phyloP scores from a whole-genome alignment of 345 rosid genomes.

The Melaleuca alternifolia region DNA sequence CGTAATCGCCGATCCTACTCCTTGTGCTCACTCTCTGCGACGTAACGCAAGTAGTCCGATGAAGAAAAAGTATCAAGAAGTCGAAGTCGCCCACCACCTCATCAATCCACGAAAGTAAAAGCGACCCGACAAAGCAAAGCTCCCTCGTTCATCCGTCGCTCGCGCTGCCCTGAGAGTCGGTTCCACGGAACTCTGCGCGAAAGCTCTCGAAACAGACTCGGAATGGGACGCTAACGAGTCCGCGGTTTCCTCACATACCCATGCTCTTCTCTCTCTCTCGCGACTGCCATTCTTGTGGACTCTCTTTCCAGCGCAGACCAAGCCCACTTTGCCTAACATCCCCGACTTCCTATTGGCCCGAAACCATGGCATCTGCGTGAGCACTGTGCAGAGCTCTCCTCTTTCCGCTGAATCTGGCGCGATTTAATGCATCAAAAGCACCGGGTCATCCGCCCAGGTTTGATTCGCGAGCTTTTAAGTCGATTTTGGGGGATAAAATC shows the following conservation, averaged over 20 bases:
- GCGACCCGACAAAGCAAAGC: not conserved
- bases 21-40: not conserved
- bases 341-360: not conserved
- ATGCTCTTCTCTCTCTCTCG: not conserved
- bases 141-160: not conserved
- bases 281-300: not conserved
- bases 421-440: not conserved
- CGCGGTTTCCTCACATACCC: not conserved
- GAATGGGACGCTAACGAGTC: not conserved
- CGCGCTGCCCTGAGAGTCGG: not conserved
- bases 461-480: not conserved
- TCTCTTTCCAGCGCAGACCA: not conserved
- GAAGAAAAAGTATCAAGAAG: not conserved
- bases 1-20: not conserved
- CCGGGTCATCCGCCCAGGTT: not conserved
- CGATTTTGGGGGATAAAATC: not conserved
- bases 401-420: not conserved
- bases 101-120: not conserved
- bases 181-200: not conserved
- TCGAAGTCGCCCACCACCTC: not conserved
- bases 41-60: not conserved
- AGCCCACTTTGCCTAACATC: not conserved
- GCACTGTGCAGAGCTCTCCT: not conserved
- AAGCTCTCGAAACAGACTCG: not conserved
- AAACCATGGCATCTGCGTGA: not conserved